Base-by-base conservation (phyloP, 2,329 filamentous ascomycete species). In the Phaeosphaeriaceae sp. region DNA sequence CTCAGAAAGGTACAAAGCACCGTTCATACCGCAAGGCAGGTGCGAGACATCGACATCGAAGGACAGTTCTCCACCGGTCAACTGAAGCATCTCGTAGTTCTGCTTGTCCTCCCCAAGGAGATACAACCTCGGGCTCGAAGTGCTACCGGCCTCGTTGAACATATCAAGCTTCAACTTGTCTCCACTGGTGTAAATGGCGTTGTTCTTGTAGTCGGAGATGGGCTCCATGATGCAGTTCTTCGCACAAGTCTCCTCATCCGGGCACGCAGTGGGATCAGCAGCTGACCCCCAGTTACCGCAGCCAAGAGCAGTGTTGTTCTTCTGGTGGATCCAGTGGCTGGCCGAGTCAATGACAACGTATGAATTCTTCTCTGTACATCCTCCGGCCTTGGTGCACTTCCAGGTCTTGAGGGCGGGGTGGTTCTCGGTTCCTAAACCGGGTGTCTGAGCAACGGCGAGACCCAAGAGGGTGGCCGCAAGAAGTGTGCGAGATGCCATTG, bases 31-130 rank as follows among this genome's bases (percentile, higher is more conserved):
- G 61, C 78, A 79, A 5, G 77, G 77, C n/a, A 79, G 66, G 63
- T 76, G 78, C 3, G 77, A 79, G 1, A 75, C 86, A 72, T 92
- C 89, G 24, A 91, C 89, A 55, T 91, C 89, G 61, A 92, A 91
- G 55, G 88, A 89, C 78, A 92, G 88, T 77, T 92, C 89, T 71
- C 89, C 84, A 77, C 87, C 87, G 54, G 88, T 81, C 58, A 91
- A 81, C 59, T 86, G 83, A 79, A 91, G 88, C 72, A 85, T 83
- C 79, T 90, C 79, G 77, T 92, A 92, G 59, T 84, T 85, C 66
- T 80, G 81, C 47, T 88, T 85, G 52, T 82, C 79, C 66, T 76
- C 66, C 15, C 85, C 83, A 80, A 91, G 85, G 62, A 91, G 82
- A 75, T 90, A 92, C 46, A 89, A 78, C 66, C 89, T 85, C 55